These are phyloP conservation scores for Aspergillus hancockii DNA, from an alignment of 495 filamentous ascomycete species.

Conservation along the genomic window DNA sequence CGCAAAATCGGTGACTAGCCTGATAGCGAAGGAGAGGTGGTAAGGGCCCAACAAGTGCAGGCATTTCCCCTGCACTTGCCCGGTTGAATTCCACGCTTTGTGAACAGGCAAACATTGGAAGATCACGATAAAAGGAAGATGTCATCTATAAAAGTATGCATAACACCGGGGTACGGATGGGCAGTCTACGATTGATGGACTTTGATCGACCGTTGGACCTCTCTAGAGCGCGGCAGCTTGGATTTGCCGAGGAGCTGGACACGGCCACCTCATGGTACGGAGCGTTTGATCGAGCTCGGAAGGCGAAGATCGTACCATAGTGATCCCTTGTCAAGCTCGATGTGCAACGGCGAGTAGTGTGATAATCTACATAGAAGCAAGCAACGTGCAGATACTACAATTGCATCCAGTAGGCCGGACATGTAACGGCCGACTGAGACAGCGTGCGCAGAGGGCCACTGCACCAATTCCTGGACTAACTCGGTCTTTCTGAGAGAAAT, in stretches of 20 bases:
- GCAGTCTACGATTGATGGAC: conserved; percentile 17
- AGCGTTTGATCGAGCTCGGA: conserved; percentile 14
- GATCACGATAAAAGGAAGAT: conserved; percentile 19
- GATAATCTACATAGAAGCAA: no score
- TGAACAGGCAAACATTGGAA: conserved; percentile 26
- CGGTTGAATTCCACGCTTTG: conserved; percentile 25
- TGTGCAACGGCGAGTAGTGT: no score
- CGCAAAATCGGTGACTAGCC: conserved; percentile 32
- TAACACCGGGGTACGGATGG: conserved; percentile 15
- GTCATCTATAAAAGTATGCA: conserved; percentile 16
- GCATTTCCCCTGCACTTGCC: conserved; percentile 16
- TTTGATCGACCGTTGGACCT: conserved; percentile 20
- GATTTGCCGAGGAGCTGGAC: conserved; percentile 15
- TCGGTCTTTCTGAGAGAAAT: no score
- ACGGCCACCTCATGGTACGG: conserved; percentile 13
- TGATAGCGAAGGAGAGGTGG: conserved; percentile 23
- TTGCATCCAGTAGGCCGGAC: no score
- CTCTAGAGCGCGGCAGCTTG: conserved; percentile 4
- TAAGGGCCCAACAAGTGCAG: conserved; percentile 16
- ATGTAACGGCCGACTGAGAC: no score
- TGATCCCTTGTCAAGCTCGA: no score
- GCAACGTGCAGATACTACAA: no score
- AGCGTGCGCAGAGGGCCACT: no score
- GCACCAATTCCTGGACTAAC: no score
- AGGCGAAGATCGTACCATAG: conserved; percentile 8